Conservation (phyloP, 2,329 filamentous ascomycete species). For the Alternaria infectoria region DNA sequence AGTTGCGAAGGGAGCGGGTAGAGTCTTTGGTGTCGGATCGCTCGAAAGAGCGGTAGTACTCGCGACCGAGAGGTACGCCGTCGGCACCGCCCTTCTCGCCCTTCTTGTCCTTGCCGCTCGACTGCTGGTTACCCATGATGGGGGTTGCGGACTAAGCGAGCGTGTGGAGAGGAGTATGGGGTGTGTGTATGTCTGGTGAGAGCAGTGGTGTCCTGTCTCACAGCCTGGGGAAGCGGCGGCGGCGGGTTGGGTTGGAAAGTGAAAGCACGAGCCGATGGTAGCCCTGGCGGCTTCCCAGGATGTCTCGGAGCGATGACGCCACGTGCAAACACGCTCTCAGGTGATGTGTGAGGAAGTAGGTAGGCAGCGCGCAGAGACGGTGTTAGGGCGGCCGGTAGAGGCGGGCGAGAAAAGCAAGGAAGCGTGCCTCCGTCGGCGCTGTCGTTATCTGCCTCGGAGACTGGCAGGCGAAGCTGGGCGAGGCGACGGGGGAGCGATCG, state of each 20-base stretch:
- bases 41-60: conserved; percentile 82
- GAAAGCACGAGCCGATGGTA: conserved; percentile 23
- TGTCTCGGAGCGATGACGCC: conserved; percentile 20
- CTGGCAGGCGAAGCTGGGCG: conserved; percentile 36
- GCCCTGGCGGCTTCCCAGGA: conserved; percentile 22
- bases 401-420: conserved; percentile 53
- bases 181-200: conserved; percentile 14
- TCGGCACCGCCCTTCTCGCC: conserved; percentile 54
- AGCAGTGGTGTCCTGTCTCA: neutral
- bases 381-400: conserved; percentile 56
- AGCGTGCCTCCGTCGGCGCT: conserved; percentile 52
- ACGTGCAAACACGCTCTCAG: conserved; percentile 19
- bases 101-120: conserved; percentile 61
- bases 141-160: conserved; percentile 41
- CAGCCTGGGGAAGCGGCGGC: conserved; percentile 22
- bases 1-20: conserved; percentile 79
- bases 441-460: conserved; percentile 44
- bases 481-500: conserved; percentile 44
- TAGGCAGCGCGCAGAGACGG: conserved; percentile 13
- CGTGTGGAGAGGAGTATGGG: conserved; percentile 8
- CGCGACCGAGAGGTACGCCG: conserved; percentile 72
- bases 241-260: conserved; percentile 11
- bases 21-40: conserved; percentile 94
- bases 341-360: conserved; percentile 10
- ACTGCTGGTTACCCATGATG: conserved; percentile 78